Conservation (phyloP, 345 rosid species). For the Reutealis trisperma region DNA sequence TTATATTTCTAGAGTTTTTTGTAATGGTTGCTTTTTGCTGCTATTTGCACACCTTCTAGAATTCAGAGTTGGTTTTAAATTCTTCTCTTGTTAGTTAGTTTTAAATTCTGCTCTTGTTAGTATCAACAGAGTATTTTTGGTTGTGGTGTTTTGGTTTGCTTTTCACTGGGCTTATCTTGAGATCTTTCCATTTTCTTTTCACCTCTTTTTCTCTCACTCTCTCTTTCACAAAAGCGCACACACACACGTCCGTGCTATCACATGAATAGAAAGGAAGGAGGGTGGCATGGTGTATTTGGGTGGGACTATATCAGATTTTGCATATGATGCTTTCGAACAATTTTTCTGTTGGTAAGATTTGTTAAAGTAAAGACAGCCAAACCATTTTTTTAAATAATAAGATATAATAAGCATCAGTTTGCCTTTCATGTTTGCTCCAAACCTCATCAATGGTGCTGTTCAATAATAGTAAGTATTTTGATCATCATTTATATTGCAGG, state of each 20-base stretch:
- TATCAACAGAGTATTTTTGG: neutral
- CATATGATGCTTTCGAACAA: neutral
- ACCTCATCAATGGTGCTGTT: neutral
- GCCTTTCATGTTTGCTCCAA: neutral
- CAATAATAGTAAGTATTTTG: neutral
- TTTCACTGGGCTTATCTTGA: neutral
- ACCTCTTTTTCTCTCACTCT: neutral
- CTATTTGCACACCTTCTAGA: neutral
- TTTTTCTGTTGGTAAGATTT: neutral
- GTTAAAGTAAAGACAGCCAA: neutral
- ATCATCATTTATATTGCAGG: constrained; percentile 38
- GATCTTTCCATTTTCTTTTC: neutral
- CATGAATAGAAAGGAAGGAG: neutral
- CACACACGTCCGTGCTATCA: too few species aligned
- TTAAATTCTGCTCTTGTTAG: neutral
- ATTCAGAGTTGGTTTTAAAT: neutral
- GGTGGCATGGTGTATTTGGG: neutral
- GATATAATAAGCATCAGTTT: neutral
- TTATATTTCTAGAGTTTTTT: neutral
- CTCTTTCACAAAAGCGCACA: too few species aligned
- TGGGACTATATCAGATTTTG: neutral
- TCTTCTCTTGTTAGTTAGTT: neutral
- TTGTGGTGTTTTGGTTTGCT: neutral
- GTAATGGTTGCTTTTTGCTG: neutral
- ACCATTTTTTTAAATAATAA: neutral